Conservation (phyloP, 73 alveolate genomes). For the Paraurostyla sp. region DNA sequence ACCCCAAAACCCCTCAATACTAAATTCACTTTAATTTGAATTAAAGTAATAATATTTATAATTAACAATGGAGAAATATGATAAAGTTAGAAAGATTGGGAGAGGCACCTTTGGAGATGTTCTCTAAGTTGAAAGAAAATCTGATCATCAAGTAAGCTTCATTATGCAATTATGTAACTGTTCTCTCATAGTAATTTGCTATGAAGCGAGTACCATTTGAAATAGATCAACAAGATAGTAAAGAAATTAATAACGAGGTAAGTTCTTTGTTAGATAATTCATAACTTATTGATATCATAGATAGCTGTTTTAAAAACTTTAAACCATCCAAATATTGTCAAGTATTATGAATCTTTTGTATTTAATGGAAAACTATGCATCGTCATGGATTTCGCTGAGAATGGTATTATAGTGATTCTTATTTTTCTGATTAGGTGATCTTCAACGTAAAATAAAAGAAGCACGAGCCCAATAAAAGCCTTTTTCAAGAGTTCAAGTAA, state of each 20-base stretch:
- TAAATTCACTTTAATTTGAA: too few relatives aligned
- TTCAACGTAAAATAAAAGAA: slow-evolving; percentile 49
- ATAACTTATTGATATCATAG: background rate
- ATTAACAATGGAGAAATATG: slow-evolving; percentile 69
- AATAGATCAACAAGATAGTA: slow-evolving; percentile 53
- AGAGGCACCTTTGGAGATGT: slow-evolving; percentile 83
- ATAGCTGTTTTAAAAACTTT: slow-evolving; percentile 67
- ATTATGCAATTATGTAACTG: background rate
- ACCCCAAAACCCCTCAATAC: too few relatives aligned
- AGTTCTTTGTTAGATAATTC: background rate
- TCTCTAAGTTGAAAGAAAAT: slow-evolving; percentile 57
- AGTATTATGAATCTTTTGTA: slow-evolving; percentile 76
- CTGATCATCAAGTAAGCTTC: slow-evolving; percentile 21
- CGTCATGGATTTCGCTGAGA: slow-evolving; percentile 83
- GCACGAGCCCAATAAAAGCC: background rate
- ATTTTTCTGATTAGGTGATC: slow-evolving; percentile 61
- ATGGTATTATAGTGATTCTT: slow-evolving; percentile 50
- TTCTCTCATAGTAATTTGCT: slow-evolving; percentile 67
- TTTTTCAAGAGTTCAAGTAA: slow-evolving; percentile 14
- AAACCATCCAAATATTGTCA: slow-evolving; percentile 79
- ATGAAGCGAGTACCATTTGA: slow-evolving; percentile 80
- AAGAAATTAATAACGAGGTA: slow-evolving; percentile 75
- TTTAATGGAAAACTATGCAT: slow-evolving; percentile 76
- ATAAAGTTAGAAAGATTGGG: slow-evolving; percentile 72
- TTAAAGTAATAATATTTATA: too few relatives aligned